These are phyloP conservation scores for Hypholoma fasciculare DNA, from an alignment of 768 basidiomycete genomes.

Conservation along the genomic window DNA sequence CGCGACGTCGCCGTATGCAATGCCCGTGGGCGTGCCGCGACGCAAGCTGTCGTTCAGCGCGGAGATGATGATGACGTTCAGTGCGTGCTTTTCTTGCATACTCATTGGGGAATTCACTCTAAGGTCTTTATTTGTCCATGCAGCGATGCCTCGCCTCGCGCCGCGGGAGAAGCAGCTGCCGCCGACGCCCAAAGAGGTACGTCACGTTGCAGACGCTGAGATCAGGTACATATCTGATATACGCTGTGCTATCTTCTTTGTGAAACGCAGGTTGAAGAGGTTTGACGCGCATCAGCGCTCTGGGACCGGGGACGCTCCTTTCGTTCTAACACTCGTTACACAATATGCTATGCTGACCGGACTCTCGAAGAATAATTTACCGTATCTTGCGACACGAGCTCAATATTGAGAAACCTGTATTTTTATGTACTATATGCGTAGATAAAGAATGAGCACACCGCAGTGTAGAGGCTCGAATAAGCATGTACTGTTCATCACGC, in stretches of 20 bases:
- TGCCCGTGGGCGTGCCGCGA: conserved; percentile 6
- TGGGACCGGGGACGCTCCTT: too few relatives aligned
- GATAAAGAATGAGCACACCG: neutral
- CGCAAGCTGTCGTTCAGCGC: conserved; percentile 15
- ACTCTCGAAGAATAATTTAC: neutral
- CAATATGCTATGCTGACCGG: neutral
- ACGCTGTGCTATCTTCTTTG: neutral
- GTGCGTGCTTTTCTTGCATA: conserved; percentile 4
- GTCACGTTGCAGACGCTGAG: neutral
- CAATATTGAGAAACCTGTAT: neutral
- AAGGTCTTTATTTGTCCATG: neutral
- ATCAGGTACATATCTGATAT: neutral
- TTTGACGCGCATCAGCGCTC: neutral
- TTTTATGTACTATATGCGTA: neutral
- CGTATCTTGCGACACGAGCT: neutral
- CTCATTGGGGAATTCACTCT: neutral
- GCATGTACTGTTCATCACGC: too few relatives aligned
- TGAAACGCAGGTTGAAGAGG: neutral
- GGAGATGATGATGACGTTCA: conserved; percentile 14
- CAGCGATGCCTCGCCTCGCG: neutral
- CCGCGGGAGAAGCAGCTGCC: conserved; percentile 15
- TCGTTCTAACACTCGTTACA: too few relatives aligned
- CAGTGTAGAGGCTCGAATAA: too few relatives aligned
- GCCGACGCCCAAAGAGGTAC: conserved; percentile 14
- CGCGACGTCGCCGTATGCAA: conserved; percentile 15